A percentile compares a stretch with the other conserved stretches of the same genome.
Conservation (phyloP, 768 basidiomycete species). For the Mrakia frigida region DNA sequence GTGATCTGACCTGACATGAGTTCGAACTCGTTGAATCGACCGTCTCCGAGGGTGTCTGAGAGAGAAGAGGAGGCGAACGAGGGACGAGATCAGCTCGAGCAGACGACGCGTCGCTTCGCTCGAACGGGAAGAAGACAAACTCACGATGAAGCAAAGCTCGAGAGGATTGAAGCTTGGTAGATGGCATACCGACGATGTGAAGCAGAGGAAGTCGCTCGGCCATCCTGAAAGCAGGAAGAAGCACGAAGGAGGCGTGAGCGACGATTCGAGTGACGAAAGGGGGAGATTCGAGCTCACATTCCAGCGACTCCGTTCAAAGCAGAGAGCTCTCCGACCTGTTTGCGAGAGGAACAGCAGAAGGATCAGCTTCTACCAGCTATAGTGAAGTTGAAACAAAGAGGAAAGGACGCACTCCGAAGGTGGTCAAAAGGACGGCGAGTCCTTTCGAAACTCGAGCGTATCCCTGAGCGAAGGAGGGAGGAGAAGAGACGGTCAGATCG, state of each 20-base stretch:
- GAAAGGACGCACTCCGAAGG: conserved; percentile 57
- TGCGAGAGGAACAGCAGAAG: neutral
- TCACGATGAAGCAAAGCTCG: conserved; percentile 67
- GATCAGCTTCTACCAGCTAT: neutral
- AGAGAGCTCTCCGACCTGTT: conserved; percentile 69
- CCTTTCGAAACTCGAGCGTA: conserved; percentile 68
- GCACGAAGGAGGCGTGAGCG: neutral
- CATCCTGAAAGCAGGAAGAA: conserved; percentile 46
- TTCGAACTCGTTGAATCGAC: conserved; percentile 65
- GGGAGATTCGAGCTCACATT: neutral
- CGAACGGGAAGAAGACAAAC: neutral
- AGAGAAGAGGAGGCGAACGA: too few relatives aligned
- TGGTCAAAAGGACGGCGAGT: conserved; percentile 70
- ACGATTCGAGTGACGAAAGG: neutral
- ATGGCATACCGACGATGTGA: conserved; percentile 79
- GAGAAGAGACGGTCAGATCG: neutral
- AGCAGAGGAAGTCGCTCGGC: conserved; percentile 84
- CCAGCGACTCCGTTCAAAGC: conserved; percentile 56
- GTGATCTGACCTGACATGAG: conserved; percentile 72
- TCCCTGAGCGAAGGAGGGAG: conserved; percentile 46
- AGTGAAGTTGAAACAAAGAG: too few relatives aligned
- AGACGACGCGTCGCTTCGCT: neutral
- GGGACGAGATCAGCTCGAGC: neutral
- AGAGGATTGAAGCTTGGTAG: conserved; percentile 60
- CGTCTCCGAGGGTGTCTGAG: conserved; percentile 30